Conservation (phyloP, 768 basidiomycete species). For the Saitozyma sp. region DNA sequence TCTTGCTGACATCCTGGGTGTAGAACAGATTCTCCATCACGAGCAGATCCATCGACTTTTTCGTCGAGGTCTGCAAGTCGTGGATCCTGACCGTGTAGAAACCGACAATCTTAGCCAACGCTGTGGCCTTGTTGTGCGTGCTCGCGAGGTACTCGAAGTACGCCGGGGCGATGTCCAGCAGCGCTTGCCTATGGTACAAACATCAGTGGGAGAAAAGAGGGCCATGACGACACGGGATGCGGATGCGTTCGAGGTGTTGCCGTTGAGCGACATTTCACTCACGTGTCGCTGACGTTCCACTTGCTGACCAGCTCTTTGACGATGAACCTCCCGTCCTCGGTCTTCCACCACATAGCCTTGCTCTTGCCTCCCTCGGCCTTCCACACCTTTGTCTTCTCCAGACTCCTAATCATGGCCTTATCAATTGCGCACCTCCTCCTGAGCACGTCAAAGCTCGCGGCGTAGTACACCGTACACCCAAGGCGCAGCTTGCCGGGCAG, state of each 20-base stretch:
- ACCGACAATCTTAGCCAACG: slow-evolving; percentile 75
- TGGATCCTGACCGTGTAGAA: slow-evolving; percentile 76
- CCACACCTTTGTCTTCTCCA: slow-evolving; percentile 67
- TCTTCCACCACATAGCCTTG: slow-evolving; percentile 78
- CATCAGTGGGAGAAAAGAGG: neutral
- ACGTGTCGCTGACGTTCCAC: slow-evolving; percentile 85
- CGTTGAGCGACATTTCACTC: slow-evolving; percentile 43
- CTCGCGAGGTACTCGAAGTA: slow-evolving; percentile 78
- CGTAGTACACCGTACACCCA: slow-evolving; percentile 79
- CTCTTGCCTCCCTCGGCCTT: slow-evolving; percentile 74
- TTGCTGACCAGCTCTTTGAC: slow-evolving; percentile 83
- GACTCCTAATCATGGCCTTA: slow-evolving; percentile 62
- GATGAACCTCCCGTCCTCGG: slow-evolving; percentile 71
- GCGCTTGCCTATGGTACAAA: slow-evolving; percentile 62
- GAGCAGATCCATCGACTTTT: slow-evolving; percentile 71
- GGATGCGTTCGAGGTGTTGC: no score
- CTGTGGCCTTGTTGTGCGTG: slow-evolving; percentile 66
- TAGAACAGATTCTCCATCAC: slow-evolving; percentile 87
- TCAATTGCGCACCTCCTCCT: slow-evolving; percentile 69
- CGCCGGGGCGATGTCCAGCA: slow-evolving; percentile 72
- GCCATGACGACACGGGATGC: no score
- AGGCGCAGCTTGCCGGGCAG: slow-evolving; percentile 72
- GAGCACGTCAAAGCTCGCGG: slow-evolving; percentile 72
- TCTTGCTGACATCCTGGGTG: slow-evolving; percentile 65
- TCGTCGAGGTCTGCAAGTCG: slow-evolving; percentile 69